phyloP scores from a whole-genome alignment of 306 rosid species.

The Citrullus mucosospermus region DNA sequence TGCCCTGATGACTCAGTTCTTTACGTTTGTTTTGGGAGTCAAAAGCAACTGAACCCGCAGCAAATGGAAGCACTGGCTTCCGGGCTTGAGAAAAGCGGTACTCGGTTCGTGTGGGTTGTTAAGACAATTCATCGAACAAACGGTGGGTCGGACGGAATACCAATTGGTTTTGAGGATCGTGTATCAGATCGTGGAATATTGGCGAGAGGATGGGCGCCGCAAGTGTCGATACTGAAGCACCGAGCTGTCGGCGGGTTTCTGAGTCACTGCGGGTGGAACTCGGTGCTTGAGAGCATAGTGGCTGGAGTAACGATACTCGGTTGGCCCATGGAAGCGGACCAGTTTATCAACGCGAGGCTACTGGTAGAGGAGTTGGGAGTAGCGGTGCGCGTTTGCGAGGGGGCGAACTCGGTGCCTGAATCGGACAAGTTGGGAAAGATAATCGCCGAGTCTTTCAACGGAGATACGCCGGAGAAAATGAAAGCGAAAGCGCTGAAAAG shows the following conservation, averaged over 20 bases:
- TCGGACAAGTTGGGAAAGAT: conserved; percentile 25
- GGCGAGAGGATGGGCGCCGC: conserved; percentile 41
- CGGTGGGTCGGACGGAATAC: conserved; percentile 23
- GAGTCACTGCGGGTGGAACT: conserved; percentile 68
- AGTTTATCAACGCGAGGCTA: conserved; percentile 36
- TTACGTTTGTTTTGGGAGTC: conserved; percentile 69
- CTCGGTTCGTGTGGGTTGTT: conserved; percentile 49
- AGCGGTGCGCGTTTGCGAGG: conserved; percentile 35
- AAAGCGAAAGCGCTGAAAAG: conserved; percentile 21
- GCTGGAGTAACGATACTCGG: conserved; percentile 38
- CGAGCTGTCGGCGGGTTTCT: conserved; percentile 39
- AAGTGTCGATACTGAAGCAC: conserved; percentile 29
- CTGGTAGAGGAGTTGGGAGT: conserved; percentile 41
- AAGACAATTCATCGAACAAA: conserved; percentile 11
- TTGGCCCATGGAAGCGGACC: conserved; percentile 92
- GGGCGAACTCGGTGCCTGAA: conserved; percentile 34
- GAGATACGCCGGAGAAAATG: conserved; percentile 12
- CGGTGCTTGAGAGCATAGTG: conserved; percentile 35
- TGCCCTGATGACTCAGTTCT: conserved; percentile 43
- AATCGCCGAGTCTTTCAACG: conserved; percentile 9
- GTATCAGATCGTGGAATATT: conserved; percentile 32
- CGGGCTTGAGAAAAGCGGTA: conserved; percentile 39
- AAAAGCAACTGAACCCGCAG: conserved; percentile 26
- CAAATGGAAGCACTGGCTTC: conserved; percentile 57
- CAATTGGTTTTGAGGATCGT: conserved; percentile 38